Evolutionary conservation across 106 monocot species (phyloP).

Genomic region (Phalaenopsis aphrodite): DNA sequence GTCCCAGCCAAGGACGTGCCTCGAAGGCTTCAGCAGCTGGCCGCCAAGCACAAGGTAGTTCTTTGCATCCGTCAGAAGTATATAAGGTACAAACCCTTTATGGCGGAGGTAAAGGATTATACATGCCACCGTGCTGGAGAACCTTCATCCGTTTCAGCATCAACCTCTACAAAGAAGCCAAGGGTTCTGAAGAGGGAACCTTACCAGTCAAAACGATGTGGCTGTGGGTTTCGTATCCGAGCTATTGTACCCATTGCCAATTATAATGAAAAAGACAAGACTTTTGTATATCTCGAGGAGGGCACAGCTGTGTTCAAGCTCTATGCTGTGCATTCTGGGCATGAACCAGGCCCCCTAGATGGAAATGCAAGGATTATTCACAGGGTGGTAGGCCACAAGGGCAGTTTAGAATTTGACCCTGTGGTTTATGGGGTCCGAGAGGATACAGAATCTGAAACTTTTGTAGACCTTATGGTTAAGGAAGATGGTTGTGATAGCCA

Average conservation of each 20-base stretch:
- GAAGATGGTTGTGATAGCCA: constrained; percentile 37
- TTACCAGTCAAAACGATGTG: constrained; percentile 90
- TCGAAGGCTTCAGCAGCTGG: constrained; percentile 72
- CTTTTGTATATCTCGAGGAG: constrained; percentile 90
- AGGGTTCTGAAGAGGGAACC: constrained; percentile 84
- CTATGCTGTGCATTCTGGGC: constrained; percentile 92
- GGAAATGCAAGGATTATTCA: constrained; percentile 97
- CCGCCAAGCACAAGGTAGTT: constrained; percentile 90
- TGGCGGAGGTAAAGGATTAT: constrained; percentile 99
- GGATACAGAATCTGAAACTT: constrained; percentile 55
- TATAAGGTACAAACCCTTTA: constrained; percentile 92
- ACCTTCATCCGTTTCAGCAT: constrained; percentile 33
- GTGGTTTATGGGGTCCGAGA: constrained; percentile 73
- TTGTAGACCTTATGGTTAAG: constrained; percentile 33
- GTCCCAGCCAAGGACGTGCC: constrained; percentile 86
- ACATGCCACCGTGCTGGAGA: constrained; percentile 95
- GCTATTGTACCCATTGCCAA: constrained; percentile 93
- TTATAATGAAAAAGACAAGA: constrained; percentile 97
- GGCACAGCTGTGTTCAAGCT: constrained; percentile 93
- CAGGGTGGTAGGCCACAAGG: constrained; percentile 71
- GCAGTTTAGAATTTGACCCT: constrained; percentile 51
- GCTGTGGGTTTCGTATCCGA: constrained; percentile 89
- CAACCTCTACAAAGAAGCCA: constrained; percentile 51
- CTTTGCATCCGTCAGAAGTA: constrained; percentile 97
- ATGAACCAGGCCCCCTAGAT: constrained; percentile 89